These are phyloP conservation scores for Emmonsia crescens DNA, from an alignment of 2,329 filamentous ascomycete species.

Conservation along the genomic window DNA sequence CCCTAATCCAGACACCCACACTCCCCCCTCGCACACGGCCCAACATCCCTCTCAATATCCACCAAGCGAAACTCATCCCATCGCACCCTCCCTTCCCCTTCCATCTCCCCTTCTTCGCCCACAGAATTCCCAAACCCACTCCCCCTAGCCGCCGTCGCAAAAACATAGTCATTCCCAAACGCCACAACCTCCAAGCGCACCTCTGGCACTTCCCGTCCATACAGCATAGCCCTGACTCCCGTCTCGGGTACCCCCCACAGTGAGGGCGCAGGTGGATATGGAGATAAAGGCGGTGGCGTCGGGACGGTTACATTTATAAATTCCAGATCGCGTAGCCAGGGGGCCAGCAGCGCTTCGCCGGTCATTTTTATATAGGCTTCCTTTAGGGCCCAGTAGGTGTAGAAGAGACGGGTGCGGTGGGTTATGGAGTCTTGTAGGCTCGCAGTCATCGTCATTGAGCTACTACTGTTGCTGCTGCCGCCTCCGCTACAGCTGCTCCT, in stretches of 20 bases:
- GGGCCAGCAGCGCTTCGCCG: constrained; percentile 51
- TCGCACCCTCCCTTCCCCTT: constrained; percentile 14
- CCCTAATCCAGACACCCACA: constrained; percentile 23
- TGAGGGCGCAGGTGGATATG: constrained; percentile 10
- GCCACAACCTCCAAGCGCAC: constrained; percentile 48
- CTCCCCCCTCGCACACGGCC: constrained; percentile 29
- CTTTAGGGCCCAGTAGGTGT: constrained; percentile 54
- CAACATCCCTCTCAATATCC: constrained; percentile 39
- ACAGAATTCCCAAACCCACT: constrained; percentile 20
- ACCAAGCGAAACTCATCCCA: constrained; percentile 34
- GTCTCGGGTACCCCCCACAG: constrained; percentile 29
- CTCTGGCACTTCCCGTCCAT: constrained; percentile 38
- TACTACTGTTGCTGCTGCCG: background rate
- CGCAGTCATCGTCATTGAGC: background rate
- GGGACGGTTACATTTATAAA: constrained; percentile 49
- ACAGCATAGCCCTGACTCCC: constrained; percentile 40
- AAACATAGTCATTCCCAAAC: constrained; percentile 48
- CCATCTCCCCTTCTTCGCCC: constrained; percentile 6
- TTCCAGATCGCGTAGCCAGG: constrained; percentile 50
- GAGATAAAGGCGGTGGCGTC: background rate
- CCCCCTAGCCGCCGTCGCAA: constrained; percentile 43
- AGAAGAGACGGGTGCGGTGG: constrained; percentile 50
- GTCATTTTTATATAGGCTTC: constrained; percentile 59
- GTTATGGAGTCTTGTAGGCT: constrained; percentile 36
- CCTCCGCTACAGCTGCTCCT: background rate